Conservation (phyloP, 257 asterid species). For the Cordia subcordata region DNA sequence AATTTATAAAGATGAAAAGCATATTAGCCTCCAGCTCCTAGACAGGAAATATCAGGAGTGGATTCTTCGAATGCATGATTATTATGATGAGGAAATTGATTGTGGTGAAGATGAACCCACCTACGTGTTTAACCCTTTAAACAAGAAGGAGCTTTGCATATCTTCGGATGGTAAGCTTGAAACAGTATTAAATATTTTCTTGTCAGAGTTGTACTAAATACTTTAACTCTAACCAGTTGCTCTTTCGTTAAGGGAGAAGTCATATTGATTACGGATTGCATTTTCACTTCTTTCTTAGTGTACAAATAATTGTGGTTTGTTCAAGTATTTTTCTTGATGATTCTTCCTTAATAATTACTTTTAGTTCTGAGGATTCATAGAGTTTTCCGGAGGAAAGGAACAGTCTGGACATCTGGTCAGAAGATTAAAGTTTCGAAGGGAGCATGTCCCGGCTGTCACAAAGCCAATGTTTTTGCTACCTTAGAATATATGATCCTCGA, state of each 20-base stretch:
- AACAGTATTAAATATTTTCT: not conserved
- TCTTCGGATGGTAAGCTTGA: slow-evolving; percentile 48
- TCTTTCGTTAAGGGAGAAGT: not conserved
- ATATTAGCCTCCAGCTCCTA: slow-evolving; percentile 37
- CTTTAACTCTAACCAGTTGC: not conserved
- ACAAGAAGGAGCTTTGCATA: slow-evolving; percentile 39
- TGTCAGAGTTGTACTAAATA: too few relatives aligned
- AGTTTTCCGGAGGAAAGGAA: slow-evolving; percentile 45
- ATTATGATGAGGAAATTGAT: slow-evolving; percentile 48
- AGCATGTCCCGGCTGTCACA: slow-evolving; percentile 56
- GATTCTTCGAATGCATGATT: slow-evolving; percentile 55
- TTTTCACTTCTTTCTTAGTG: not conserved
- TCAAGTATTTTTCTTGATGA: slow-evolving; percentile 7
- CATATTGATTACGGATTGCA: not conserved
- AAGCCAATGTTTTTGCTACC: slow-evolving; percentile 43
- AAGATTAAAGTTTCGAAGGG: slow-evolving; percentile 61
- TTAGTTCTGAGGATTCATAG: slow-evolving; percentile 59
- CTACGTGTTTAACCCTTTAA: slow-evolving; percentile 28
- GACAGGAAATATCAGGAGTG: slow-evolving; percentile 57
- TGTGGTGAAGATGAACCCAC: slow-evolving; percentile 51
- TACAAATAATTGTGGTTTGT: not conserved
- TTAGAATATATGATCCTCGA: slow-evolving; percentile 60
- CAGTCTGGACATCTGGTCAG: slow-evolving; percentile 59
- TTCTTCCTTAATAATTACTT: slow-evolving; percentile 11
- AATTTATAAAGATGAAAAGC: slow-evolving; percentile 40